Conservation (phyloP, 768 basidiomycete genomes). For the Suillus subalutaceus region DNA sequence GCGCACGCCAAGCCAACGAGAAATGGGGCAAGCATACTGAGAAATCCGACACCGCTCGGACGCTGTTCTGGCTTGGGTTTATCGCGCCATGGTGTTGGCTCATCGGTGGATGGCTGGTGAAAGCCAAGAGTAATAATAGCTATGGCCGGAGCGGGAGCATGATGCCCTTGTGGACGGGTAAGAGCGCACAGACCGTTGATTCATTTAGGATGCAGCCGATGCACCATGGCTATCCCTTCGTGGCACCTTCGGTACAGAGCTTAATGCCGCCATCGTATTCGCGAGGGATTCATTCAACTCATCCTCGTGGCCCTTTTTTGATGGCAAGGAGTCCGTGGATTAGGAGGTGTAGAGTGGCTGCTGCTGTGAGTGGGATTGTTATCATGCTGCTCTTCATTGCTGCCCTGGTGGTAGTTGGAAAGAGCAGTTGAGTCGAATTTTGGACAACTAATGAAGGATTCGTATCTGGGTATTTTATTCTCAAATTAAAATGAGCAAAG, state of each 20-base stretch:
- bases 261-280: constrained; percentile 31
- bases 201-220: constrained; percentile 45
- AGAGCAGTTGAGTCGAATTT: not conserved
- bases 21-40: constrained; percentile 18
- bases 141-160: constrained; percentile 45
- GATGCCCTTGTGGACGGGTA: constrained; percentile 36
- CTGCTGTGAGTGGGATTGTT: constrained; percentile 57
- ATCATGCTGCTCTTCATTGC: constrained; percentile 53
- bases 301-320: constrained; percentile 21
- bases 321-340: constrained; percentile 40
- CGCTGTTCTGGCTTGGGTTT: constrained; percentile 79
- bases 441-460: not conserved
- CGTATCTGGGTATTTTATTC: not conserved
- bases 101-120: constrained; percentile 74
- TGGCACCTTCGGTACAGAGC: constrained; percentile 49
- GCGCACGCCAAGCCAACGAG: constrained; percentile 23
- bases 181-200: constrained; percentile 44
- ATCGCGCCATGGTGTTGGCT: constrained; percentile 76
- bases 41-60: constrained; percentile 43
- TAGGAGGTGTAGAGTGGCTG: constrained; percentile 58
- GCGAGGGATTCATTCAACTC: constrained; percentile 23
- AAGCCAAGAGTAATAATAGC: constrained; percentile 33
- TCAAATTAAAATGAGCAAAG: not conserved
- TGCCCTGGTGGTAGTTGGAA: constrained; percentile 43
- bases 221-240: constrained; percentile 59